Conservation (phyloP, 2,329 filamentous ascomycete genomes). For the Aspergillus versicolor region DNA sequence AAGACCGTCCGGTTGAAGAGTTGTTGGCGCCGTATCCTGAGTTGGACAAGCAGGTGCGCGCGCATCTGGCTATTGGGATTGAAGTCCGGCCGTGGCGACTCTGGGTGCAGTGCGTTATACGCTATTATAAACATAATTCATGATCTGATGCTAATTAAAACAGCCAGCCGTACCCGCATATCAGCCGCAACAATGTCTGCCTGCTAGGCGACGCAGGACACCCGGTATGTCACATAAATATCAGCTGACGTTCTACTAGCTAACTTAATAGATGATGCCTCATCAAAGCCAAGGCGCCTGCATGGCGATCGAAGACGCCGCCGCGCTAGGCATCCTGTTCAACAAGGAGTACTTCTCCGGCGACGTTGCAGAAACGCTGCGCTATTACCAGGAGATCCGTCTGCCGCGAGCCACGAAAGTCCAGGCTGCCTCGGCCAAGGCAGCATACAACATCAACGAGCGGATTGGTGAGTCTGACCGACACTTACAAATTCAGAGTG, state of each 20-base stretch:
- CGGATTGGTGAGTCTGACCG: constrained; percentile 50
- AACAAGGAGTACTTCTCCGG: constrained; percentile 49
- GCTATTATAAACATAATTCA: not conserved
- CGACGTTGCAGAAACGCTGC: constrained; percentile 49
- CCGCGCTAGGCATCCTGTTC: constrained; percentile 63
- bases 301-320: constrained; percentile 68
- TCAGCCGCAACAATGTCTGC: constrained; percentile 53
- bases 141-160: not conserved
- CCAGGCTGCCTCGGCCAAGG: constrained; percentile 58
- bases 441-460: constrained; percentile 63
- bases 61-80: constrained; percentile 59
- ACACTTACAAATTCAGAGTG: not conserved
- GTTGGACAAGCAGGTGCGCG: constrained; percentile 58
- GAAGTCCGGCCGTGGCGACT: constrained; percentile 67
- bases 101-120: constrained; percentile 53
- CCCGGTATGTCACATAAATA: constrained; percentile 44
- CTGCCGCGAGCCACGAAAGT: constrained; percentile 57
- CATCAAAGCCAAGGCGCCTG: constrained; percentile 69
- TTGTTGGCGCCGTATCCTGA: constrained; percentile 61
- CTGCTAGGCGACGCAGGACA: constrained; percentile 67
- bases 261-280: constrained; percentile 57
- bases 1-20: constrained; percentile 55
- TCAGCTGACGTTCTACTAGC: not conserved
- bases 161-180: constrained; percentile 57
- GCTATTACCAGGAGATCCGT: constrained; percentile 54